phyloP scores from a whole-genome alignment of 129 eudicot genomes.

The Centrapalus pauciflorus region DNA sequence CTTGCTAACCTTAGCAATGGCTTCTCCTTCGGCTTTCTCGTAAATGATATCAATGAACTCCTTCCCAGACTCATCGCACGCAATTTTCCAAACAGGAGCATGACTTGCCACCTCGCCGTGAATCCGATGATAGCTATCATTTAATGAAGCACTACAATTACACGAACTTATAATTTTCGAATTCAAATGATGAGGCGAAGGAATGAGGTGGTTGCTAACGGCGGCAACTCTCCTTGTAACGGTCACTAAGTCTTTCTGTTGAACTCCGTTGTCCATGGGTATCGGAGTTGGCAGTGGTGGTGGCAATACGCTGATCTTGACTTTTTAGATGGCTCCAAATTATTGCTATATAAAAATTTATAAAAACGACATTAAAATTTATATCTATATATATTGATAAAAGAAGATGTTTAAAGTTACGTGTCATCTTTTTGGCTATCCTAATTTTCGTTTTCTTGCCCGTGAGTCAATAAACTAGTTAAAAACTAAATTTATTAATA shows the following conservation, averaged over 20 bases:
- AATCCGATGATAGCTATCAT: conserved; percentile 67
- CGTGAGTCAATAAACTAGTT: too few species aligned
- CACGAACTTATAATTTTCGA: conserved; percentile 10
- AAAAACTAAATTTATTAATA: too few species aligned
- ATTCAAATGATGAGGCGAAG: conserved; percentile 15
- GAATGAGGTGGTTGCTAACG: conserved; percentile 55
- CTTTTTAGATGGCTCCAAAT: too few species aligned
- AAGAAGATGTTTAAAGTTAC: too few species aligned
- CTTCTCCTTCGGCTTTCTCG: conserved; percentile 85
- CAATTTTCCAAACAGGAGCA: conserved; percentile 51
- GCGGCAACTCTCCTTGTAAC: conserved; percentile 54
- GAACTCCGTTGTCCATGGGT: conserved; percentile 37
- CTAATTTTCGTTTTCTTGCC: too few species aligned
- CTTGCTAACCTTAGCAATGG: conserved; percentile 75
- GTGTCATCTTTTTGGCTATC: too few species aligned
- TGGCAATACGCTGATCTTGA: too few species aligned
- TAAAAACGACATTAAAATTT: too few species aligned
- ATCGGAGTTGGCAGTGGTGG: not conserved
- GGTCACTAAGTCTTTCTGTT: conserved; percentile 33
- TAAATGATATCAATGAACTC: conserved; percentile 72
- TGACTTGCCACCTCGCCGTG: conserved; percentile 64
- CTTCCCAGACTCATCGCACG: conserved; percentile 61
- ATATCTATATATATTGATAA: too few species aligned
- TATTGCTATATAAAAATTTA: too few species aligned
- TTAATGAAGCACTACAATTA: conserved; percentile 38